Percentiles rank a stretch among this genome's conserved stretches.
Conservation (phyloP, 768 basidiomycete species). For the Ramaria sp. region DNA sequence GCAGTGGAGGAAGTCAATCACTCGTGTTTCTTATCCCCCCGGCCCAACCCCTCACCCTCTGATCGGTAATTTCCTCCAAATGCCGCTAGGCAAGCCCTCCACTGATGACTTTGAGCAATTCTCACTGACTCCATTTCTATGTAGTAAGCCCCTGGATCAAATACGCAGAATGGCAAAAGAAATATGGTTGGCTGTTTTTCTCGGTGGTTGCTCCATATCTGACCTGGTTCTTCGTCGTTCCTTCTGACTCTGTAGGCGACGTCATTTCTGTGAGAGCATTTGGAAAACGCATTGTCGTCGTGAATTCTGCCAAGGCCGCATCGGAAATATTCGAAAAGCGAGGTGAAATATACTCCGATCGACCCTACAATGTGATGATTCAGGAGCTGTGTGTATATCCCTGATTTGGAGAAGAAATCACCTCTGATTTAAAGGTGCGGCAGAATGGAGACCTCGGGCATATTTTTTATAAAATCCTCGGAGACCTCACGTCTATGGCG, state of each 20-base stretch:
- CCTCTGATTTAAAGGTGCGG: not conserved
- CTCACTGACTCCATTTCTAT: not conserved
- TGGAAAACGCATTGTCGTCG: conserved; percentile 10
- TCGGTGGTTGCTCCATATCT: too few species aligned
- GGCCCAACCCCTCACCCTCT: not conserved
- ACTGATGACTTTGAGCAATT: not conserved
- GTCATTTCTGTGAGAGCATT: conserved; percentile 5
- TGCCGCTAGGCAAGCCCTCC: not conserved
- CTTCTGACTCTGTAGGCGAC: conserved; percentile 2
- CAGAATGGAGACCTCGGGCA: not conserved
- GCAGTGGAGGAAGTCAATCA: conserved; percentile 40
- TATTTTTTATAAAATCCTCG: not conserved
- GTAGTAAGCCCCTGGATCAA: conserved; percentile 32
- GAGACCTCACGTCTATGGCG: not conserved
- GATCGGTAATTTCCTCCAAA: not conserved
- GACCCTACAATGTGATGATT: conserved; percentile 9
- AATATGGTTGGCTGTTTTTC: conserved; percentile 8
- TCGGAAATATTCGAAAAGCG: conserved; percentile 11
- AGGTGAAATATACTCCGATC: conserved; percentile 11
- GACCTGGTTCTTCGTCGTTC: not conserved
- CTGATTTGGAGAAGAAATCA: too few species aligned
- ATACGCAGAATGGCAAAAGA: conserved; percentile 11
- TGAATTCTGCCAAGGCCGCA: conserved; percentile 9
- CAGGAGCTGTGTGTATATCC: not conserved
- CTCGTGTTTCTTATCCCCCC: conserved; percentile 26